Evolutionary conservation across 257 asterid genomes (phyloP).

Genomic region (Solanum virginianum): DNA sequence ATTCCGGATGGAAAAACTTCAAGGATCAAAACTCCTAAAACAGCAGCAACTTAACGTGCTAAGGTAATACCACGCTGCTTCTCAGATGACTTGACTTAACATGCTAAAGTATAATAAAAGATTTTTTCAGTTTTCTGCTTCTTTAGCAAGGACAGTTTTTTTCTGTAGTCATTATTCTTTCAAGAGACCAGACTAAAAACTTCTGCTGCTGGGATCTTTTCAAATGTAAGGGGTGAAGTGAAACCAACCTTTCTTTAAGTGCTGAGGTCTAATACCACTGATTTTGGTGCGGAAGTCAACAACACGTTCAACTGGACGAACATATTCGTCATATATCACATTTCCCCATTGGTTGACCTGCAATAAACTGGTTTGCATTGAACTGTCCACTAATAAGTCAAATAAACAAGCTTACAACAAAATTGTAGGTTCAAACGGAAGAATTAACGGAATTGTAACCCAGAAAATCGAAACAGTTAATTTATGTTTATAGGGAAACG

Average conservation of each 20-base stretch:
- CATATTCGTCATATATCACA: conserved; percentile 75
- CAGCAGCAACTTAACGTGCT: not conserved
- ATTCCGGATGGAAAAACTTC: not conserved
- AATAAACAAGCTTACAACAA: not conserved
- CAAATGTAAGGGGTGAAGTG: not conserved
- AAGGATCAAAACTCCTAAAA: not conserved
- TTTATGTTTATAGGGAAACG: not conserved
- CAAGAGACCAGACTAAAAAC: not conserved
- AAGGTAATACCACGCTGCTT: not conserved
- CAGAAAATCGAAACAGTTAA: not conserved
- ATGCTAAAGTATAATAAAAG: not conserved
- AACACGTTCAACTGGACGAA: conserved; percentile 72
- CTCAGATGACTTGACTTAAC: not conserved
- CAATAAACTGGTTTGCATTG: conserved; percentile 2
- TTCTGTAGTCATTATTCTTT: not conserved
- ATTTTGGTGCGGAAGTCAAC: conserved; percentile 90
- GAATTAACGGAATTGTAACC: not conserved
- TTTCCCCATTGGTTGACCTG: conserved; percentile 95
- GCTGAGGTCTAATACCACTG: conserved; percentile 88
- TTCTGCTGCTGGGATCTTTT: not conserved
- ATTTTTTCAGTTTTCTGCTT: not conserved
- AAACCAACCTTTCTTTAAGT: conserved; percentile 67
- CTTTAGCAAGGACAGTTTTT: not conserved
- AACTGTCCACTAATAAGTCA: not conserved
- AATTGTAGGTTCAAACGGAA: not conserved